A percentile compares a stretch with the other conserved stretches of the same genome.
phyloP scores from a whole-genome alignment of 1,284 basidiomycete genomes.

The Ceraceosorus bombacis region DNA sequence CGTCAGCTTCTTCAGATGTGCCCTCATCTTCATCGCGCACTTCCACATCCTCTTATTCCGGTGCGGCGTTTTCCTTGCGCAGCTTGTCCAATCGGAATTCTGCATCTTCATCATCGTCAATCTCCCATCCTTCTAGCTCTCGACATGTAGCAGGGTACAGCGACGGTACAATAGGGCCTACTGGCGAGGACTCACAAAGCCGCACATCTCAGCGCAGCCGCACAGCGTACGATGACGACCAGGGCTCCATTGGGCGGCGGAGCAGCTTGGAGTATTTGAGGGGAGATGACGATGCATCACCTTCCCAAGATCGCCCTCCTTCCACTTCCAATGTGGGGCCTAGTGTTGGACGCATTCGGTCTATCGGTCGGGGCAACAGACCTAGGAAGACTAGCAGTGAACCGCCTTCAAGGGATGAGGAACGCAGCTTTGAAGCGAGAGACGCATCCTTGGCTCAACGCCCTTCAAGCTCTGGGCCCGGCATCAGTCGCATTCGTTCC shows the following conservation, averaged over 20 bases:
- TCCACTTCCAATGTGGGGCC: background rate
- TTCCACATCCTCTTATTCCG: slow-evolving; percentile 13
- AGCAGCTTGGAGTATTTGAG: no score
- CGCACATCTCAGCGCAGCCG: background rate
- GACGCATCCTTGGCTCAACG: background rate
- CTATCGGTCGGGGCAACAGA: background rate
- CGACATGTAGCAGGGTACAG: slow-evolving; percentile 1
- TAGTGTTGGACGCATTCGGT: background rate
- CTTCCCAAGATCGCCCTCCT: no score
- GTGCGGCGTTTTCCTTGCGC: slow-evolving; percentile 29
- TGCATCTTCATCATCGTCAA: slow-evolving; percentile 17
- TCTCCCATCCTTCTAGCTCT: slow-evolving; percentile 5
- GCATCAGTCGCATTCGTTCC: slow-evolving; percentile 5
- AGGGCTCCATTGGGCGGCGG: background rate
- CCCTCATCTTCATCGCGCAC: slow-evolving; percentile 6
- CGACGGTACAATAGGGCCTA: background rate
- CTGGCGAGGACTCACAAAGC: background rate
- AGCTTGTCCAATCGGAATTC: slow-evolving; percentile 34
- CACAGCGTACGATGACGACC: background rate
- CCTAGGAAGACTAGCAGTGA: background rate
- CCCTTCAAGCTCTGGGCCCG: background rate
- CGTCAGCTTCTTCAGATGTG: slow-evolving; percentile 8
- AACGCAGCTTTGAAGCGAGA: background rate
- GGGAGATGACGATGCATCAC: no score
- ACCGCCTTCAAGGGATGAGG: background rate